phyloP scores from a whole-genome alignment of 768 basidiomycete species.

The Serpula lacrymans region DNA sequence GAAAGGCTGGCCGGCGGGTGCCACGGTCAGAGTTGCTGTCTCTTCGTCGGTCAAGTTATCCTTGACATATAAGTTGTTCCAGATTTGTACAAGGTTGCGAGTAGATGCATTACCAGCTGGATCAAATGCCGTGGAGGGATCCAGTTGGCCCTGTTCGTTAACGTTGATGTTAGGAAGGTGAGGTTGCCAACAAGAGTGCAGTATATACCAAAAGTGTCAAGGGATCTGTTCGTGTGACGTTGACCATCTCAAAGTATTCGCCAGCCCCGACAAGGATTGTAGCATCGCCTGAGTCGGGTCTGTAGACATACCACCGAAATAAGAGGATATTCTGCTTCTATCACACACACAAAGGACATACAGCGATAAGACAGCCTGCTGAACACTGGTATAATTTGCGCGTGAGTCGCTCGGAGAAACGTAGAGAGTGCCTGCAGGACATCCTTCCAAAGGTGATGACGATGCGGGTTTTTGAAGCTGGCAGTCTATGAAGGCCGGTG shows the following conservation, averaged over 20 bases:
- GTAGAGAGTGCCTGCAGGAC: constrained; percentile 56
- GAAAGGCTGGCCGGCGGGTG: constrained; percentile 42
- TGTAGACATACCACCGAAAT: constrained; percentile 24
- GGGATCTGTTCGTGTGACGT: constrained; percentile 50
- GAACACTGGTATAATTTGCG: constrained; percentile 47
- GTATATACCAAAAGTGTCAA: constrained; percentile 56
- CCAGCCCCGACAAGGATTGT: constrained; percentile 57
- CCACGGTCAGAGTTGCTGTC: constrained; percentile 55
- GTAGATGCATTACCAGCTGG: constrained; percentile 41
- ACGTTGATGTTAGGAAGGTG: not conserved
- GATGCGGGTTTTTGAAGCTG: constrained; percentile 46
- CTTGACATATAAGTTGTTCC: constrained; percentile 42
- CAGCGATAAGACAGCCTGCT: constrained; percentile 56
- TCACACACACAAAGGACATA: constrained; percentile 25
- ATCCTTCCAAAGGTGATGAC: constrained; percentile 45
- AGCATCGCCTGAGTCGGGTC: constrained; percentile 37
- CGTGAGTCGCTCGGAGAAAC: constrained; percentile 47
- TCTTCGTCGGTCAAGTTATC: constrained; percentile 51
- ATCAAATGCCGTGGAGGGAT: constrained; percentile 32
- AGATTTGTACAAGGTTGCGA: constrained; percentile 50
- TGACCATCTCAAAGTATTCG: constrained; percentile 57
- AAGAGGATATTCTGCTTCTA: not conserved
- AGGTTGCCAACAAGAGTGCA: not conserved
- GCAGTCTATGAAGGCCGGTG: constrained; percentile 45
- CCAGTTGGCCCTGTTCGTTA: constrained; percentile 47